Percentiles rank a stretch among this genome's conserved stretches.
phyloP scores from a whole-genome alignment of 257 asterid species.

The Voacanga thouarsii region DNA sequence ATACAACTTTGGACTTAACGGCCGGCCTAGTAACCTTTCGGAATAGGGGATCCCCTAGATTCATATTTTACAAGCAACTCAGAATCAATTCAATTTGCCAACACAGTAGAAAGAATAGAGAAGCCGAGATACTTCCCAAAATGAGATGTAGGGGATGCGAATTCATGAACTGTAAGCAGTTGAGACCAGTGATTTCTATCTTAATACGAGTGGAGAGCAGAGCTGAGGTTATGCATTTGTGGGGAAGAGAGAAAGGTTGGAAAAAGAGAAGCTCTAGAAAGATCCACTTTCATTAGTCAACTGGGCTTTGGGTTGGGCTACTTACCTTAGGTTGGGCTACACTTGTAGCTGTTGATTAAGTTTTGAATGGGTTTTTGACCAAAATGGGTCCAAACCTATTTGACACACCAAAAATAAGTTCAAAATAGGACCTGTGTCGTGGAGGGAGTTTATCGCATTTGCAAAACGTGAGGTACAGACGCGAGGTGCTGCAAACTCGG shows the following conservation, averaged over 20 bases:
- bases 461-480: too few species aligned
- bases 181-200: background rate
- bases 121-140: background rate
- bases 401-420: too few species aligned
- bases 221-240: background rate
- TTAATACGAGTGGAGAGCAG: background rate
- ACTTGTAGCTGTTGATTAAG: background rate
- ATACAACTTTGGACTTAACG: constrained; percentile 10
- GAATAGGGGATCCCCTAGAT: too few species aligned
- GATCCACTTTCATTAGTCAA: background rate
- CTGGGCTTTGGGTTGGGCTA: background rate
- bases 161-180: background rate
- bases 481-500: too few species aligned
- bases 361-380: too few species aligned
- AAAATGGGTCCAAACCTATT: too few species aligned
- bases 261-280: background rate
- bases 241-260: background rate
- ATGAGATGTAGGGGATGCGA: background rate
- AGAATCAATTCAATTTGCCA: background rate
- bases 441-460: too few species aligned
- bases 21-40: too few species aligned
- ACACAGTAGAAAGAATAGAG: background rate
- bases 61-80: background rate
- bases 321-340: background rate
- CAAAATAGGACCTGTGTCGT: too few species aligned